Evolutionary conservation across 1,284 basidiomycete genomes (phyloP), one percentile per base, ranked within the genome.

Genomic region (Cutaneotrichosporon sp.): DNA sequence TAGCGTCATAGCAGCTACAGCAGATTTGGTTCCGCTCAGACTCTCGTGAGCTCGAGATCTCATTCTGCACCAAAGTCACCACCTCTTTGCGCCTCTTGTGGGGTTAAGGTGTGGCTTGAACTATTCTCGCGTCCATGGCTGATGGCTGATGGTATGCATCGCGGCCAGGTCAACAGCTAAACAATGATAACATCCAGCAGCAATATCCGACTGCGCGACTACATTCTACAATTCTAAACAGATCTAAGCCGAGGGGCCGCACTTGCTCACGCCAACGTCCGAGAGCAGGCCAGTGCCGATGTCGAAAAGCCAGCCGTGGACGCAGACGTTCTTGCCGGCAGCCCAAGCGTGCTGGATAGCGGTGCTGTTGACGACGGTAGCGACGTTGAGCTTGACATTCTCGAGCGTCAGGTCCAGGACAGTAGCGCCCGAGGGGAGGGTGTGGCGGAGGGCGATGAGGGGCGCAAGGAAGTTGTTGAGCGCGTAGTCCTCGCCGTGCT

Each of bases 301-400:
- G 58, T 91, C 87, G 76, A 91, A 94, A 43, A 94, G 54, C 89
- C 89, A 92, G 4, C 92, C 92, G 71, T 95, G 91, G 10, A 94
- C 85, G 76, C 81, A 85, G 46, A 93, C 81, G 14, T 73, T 68
- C 76, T 85, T 87, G 31, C 85, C 85, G 56, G 82, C 75, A 33
- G 81, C 83, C 92, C 92, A 95, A 45, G 89, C 90, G 57, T 84
- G 76, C 68, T 80, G 75, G 58, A 97, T 84, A 3, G 87, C 64
- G 1, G 43, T 33, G 20, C 57, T 60, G 27, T 62, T 80, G 63
- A 84, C 84, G 27, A 97, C 81, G 73, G 90, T 89, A 63, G 84
- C 81, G 20, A 97, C 90, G 60, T 90, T 89, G 60, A 76, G 74
- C 69, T 86, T 86, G 67, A 97, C 89, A 73, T 92, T 94, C 77